A percentile compares a stretch with the other conserved stretches of the same genome.
These are phyloP conservation scores for Ceratopteris richardii DNA, from an alignment of 75 land plant genomes.

Conservation along the genomic window DNA sequence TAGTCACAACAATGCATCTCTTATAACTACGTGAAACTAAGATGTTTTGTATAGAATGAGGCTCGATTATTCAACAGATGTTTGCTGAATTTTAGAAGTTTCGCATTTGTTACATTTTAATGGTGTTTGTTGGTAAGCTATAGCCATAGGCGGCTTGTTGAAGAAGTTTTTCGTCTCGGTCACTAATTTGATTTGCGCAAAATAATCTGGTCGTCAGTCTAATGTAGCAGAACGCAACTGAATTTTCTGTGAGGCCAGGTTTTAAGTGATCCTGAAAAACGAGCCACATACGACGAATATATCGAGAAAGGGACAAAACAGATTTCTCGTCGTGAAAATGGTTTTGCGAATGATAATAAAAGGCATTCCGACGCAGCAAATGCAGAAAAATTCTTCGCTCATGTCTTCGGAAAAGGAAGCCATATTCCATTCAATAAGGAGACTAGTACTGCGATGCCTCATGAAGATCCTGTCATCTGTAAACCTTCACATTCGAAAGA, in stretches of 20 bases:
- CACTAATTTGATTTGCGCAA: too few species aligned
- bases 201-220: too few species aligned
- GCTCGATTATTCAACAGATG: too few species aligned
- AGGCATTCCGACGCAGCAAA: conserved; percentile 63
- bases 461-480: background rate
- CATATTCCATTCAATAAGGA: conserved; percentile 7
- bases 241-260: conserved; percentile 42
- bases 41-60: too few species aligned
- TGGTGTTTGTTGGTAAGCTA: too few species aligned
- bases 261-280: conserved; percentile 77
- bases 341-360: conserved; percentile 29
- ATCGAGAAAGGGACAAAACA: conserved; percentile 87
- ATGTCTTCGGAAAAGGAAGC: conserved; percentile 59
- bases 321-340: conserved; percentile 1
- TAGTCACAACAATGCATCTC: too few species aligned
- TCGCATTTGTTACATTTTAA: too few species aligned
- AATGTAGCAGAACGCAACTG: too few species aligned
- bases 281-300: conserved; percentile 69
- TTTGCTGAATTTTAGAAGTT: too few species aligned
- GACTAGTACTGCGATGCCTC: background rate
- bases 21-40: too few species aligned
- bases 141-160: too few species aligned
- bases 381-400: conserved; percentile 66
- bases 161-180: too few species aligned
- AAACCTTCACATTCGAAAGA: conserved; percentile 3